Evolutionary conservation across 2,329 filamentous ascomycete genomes (phyloP), one percentile per base, ranked within the genome.

Genomic region (Aquanectria penicillioides): DNA sequence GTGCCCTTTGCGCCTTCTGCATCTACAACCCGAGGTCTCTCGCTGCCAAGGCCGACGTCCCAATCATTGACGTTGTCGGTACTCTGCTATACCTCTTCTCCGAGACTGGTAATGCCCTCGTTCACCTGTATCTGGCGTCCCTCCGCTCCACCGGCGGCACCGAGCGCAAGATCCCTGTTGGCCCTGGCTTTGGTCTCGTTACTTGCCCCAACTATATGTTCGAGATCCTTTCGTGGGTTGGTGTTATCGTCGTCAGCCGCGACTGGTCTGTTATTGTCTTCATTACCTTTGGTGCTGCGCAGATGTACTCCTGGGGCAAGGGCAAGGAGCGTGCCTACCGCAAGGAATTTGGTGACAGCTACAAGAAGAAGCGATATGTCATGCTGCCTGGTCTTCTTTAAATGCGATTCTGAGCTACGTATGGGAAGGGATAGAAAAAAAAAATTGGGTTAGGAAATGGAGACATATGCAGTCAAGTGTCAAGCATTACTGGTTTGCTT

Each of bases 181-280:
- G 95, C 22, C 87, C 94, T 57, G 92, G 94, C 25, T 98, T 97
- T 77, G 83, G 81, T 64, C 78, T 92, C 29, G 94, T 99, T 49
- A 99, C 95, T 11, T 97, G 94, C 80, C 95, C 95, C 36, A 99
- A 99, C 81, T 99, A 99, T 81, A 87, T 97, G 81, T 98, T 96
- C 69, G 95, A 99, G 79, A 83, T 91, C 6, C 75, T 97, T 31
- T 87, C 94, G 1, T 99, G 95, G 95, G 69, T 91, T 25, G 94
- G 93, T 22, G 83, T 98, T 53, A 89, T 91, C 67, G 74, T 97
- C 37, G 85, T 94, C 51, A 93, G 88, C 69, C 89, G 92, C 70
- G 94, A 89, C 78, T 90, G 90, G 81, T 86, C 88, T 47, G 91
- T 95, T 1, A 80, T 88, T 13, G 67, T 97, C 17, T 98, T 98